Evolutionary conservation across 352 stramenopile genomes (phyloP).

Genomic region (Globisporangium takayamanum): DNA sequence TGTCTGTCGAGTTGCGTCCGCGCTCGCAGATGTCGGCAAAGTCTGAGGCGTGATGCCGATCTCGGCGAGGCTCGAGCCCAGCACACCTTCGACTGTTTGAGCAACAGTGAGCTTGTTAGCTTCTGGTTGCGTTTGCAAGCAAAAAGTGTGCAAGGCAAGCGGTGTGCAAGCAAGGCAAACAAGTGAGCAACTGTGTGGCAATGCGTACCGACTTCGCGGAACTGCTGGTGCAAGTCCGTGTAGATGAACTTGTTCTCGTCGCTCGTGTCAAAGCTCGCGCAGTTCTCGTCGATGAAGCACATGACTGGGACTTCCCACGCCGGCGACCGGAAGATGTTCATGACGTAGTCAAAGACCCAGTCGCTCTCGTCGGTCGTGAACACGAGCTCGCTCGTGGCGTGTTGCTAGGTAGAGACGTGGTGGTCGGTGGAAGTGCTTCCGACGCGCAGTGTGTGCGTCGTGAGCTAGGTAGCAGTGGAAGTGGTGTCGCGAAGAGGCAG

Average conservation of each 20-base stretch:
- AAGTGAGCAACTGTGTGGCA: neutral
- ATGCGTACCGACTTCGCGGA: slow-evolving; percentile 48
- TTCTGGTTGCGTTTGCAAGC: neutral
- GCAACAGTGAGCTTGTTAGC: neutral
- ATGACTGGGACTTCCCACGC: slow-evolving; percentile 84
- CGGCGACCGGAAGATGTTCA: slow-evolving; percentile 84
- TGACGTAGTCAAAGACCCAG: slow-evolving; percentile 87
- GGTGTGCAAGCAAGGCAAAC: no score
- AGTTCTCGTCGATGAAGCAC: slow-evolving; percentile 89
- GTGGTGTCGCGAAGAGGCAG: no score
- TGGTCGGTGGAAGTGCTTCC: no score
- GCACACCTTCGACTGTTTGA: slow-evolving; percentile 55
- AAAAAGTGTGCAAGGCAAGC: neutral
- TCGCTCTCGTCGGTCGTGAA: slow-evolving; percentile 65
- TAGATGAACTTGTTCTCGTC: slow-evolving; percentile 90
- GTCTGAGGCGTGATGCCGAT: slow-evolving; percentile 79
- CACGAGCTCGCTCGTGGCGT: slow-evolving; percentile 18
- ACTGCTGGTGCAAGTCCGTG: slow-evolving; percentile 79
- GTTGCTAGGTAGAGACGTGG: no score
- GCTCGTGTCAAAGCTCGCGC: slow-evolving; percentile 80
- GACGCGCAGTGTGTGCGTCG: no score
- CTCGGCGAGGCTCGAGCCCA: slow-evolving; percentile 77
- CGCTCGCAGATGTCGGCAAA: slow-evolving; percentile 81
- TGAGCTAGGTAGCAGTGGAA: no score
- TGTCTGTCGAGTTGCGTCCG: slow-evolving; percentile 44